phyloP scores from a whole-genome alignment of 2,329 filamentous ascomycete species.

The Bipolaris bicolor region DNA sequence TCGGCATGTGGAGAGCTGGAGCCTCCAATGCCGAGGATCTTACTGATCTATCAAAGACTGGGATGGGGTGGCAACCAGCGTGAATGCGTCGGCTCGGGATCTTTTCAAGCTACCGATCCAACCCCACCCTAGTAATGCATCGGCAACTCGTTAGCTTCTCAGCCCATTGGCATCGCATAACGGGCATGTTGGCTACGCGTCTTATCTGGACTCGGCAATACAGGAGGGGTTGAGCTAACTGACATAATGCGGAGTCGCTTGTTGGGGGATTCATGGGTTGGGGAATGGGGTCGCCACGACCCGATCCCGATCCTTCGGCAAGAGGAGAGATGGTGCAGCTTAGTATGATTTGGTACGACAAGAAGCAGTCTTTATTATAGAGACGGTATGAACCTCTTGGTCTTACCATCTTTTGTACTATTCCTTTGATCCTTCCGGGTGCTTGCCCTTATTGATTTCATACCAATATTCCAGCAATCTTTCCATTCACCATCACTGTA shows the following conservation, averaged over 20 bases:
- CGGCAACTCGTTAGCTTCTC: background rate
- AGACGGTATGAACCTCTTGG: too few relatives aligned
- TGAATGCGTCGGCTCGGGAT: background rate
- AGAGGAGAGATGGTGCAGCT: background rate
- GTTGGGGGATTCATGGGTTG: background rate
- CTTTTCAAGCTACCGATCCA: background rate
- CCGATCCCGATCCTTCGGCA: background rate
- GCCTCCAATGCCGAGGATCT: background rate
- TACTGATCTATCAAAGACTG: background rate
- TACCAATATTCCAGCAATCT: background rate
- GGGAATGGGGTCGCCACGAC: background rate
- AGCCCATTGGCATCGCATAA: background rate
- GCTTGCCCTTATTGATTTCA: background rate
- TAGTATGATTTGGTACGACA: background rate
- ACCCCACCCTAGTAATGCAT: background rate
- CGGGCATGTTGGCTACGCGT: background rate
- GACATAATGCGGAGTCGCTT: background rate
- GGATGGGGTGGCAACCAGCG: background rate
- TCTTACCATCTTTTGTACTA: background rate
- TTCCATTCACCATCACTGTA: background rate
- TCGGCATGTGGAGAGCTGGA: background rate
- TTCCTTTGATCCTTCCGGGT: background rate
- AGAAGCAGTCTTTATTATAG: background rate
- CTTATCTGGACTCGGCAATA: background rate
- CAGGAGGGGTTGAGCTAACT: background rate